phyloP scores from a whole-genome alignment of 1,284 basidiomycete species.

The Puccinia triticina region DNA sequence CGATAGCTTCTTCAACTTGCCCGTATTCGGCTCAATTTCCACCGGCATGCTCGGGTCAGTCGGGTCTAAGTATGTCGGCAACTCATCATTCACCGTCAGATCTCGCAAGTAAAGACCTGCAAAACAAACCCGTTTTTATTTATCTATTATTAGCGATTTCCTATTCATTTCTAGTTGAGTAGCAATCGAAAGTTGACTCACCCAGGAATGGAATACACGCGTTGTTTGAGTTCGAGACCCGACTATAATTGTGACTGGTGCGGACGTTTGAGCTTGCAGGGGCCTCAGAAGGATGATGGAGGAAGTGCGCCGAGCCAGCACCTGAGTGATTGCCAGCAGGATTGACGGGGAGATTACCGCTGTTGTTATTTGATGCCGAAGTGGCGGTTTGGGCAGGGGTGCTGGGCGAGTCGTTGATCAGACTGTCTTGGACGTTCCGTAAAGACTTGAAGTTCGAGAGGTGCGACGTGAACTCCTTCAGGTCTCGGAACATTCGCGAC shows the following conservation, averaged over 20 bases:
- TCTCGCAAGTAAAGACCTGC: conserved; percentile 77
- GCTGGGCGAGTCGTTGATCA: conserved; percentile 64
- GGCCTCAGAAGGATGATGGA: not conserved
- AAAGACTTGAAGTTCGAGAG: conserved; percentile 74
- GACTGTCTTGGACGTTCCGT: conserved; percentile 68
- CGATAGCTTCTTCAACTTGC: conserved; percentile 69
- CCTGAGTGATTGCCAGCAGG: not conserved
- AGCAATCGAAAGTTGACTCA: conserved; percentile 8
- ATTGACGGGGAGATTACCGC: not conserved
- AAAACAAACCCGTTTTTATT: not conserved
- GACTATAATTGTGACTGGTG: conserved; percentile 14
- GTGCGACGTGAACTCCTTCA: conserved; percentile 72
- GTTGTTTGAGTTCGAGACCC: not conserved
- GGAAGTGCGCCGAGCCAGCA: not conserved
- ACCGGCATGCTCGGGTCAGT: conserved; percentile 71
- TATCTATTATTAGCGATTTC: not conserved
- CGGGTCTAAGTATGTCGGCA: conserved; percentile 80
- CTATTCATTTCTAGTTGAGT: not conserved
- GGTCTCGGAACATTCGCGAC: conserved; percentile 73
- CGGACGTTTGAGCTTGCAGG: not conserved
- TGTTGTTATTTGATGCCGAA: not conserved
- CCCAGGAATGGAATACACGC: conserved; percentile 51
- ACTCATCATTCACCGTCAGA: conserved; percentile 68
- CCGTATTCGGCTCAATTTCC: conserved; percentile 68
- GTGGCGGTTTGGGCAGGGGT: not conserved